Base-by-base conservation (phyloP, 768 basidiomycete genomes). In the Sarcodon sp. region DNA sequence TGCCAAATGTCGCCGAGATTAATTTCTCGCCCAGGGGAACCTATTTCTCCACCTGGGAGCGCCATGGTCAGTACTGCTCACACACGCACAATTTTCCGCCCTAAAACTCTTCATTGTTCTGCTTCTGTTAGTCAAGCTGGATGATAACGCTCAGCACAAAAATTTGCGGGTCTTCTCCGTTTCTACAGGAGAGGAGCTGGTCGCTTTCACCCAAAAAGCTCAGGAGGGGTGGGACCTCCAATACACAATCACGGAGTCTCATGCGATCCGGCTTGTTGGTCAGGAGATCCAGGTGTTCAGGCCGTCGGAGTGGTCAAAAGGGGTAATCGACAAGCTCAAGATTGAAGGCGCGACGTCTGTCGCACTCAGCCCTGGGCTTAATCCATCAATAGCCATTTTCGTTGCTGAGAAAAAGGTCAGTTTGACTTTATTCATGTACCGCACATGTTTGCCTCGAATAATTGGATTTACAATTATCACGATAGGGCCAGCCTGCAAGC, bases 41-140 rank as follows among this genome's bases (percentile, higher is more conserved):
- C 0, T 97, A 89, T 64, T 60, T 99, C 38, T 93, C 90, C 47
- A 93, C 89, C 43, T 98, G 93, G 89, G 93, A 97, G 67, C 79
- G 96, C 50, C 88, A 85, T 55, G 39, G 39, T 41, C 16, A 13
- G 39, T 41, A 9, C 16, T 13, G 16, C 27, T 27, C 16, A 41
- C 39, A 16, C 8, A 13, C 7, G 15, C 8, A 27, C 39, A 13
- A 15, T 7, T 13, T 18, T 43, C 32, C 21, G 21, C 32, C 37
- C 45, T 36, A 50, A 41, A 46, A n/a, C 52, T 43, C 16, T 15
- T 51, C 21, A 36, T 49, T 43, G 11, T 36, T 33, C 43, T 7
- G 21, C 16, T 37, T 43, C 37, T 76, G 4, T 7, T 27, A 41
- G 79, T 80, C 57, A 96, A 96, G 67, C 76, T 87, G 45, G 93